These are phyloP conservation scores for Scalesia atractyloides DNA, from an alignment of 129 eudicot genomes.

Conservation along the genomic window DNA sequence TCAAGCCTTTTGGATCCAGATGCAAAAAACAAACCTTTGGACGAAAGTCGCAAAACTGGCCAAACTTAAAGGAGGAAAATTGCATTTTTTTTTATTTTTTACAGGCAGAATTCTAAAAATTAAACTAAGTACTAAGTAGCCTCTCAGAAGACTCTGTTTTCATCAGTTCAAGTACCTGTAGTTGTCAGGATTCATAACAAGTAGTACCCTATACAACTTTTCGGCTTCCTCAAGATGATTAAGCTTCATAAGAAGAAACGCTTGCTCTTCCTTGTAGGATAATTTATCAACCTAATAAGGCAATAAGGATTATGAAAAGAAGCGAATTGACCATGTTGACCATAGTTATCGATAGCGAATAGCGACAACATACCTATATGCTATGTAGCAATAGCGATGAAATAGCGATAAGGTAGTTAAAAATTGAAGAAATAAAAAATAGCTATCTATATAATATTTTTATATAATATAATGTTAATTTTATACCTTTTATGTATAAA, in stretches of 20 bases:
- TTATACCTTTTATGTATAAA: no score
- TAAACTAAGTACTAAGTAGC: background rate
- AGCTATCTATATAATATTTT: no score
- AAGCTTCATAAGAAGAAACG: constrained; percentile 75
- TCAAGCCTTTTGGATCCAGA: no score
- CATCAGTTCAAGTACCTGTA: constrained; percentile 50
- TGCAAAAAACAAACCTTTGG: no score
- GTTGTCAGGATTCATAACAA: constrained; percentile 85
- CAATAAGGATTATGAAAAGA: background rate
- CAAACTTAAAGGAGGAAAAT: no score
- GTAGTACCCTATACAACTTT: constrained; percentile 61
- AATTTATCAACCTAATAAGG: constrained; percentile 65
- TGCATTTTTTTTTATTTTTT: background rate
- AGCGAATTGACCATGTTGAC: background rate
- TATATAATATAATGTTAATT: no score
- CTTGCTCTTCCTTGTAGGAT: constrained; percentile 75
- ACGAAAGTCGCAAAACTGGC: no score
- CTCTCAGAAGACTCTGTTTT: background rate
- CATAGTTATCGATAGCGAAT: no score
- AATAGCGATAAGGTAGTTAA: no score
- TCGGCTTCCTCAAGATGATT: constrained; percentile 60
- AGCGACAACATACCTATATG: no score
- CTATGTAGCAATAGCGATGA: no score
- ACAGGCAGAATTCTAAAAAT: background rate
- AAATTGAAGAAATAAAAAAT: no score